phyloP scores from a whole-genome alignment of 805 yeast genomes.

The Wickerhamiella azymoides region DNA sequence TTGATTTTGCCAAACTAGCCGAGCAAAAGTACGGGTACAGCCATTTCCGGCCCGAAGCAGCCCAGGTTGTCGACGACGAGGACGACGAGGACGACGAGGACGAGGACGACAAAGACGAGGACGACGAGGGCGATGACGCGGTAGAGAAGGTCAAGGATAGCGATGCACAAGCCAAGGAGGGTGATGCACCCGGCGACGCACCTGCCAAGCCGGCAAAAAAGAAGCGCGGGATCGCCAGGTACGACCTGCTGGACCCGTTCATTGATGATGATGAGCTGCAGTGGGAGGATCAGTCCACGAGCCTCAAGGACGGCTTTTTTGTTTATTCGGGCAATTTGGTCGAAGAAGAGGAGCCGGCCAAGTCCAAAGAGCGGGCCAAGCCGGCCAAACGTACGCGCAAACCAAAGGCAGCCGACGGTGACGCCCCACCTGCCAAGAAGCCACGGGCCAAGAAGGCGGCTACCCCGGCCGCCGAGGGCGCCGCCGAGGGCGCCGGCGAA shows the following conservation, averaged over 20 bases:
- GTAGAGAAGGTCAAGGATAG: slow-evolving; percentile 26
- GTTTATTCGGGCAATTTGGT: slow-evolving; percentile 87
- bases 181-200: too few relatives aligned
- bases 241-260: slow-evolving; percentile 87
- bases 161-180: slow-evolving; percentile 26
- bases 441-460: background rate
- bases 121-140: slow-evolving; percentile 35
- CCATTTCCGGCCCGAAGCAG: slow-evolving; percentile 51
- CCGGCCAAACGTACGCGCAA: slow-evolving; percentile 11
- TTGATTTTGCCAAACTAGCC: slow-evolving; percentile 34
- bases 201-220: too few relatives aligned
- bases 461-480: background rate
- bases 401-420: slow-evolving; percentile 6
- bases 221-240: slow-evolving; percentile 21
- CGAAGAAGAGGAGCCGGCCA: slow-evolving; percentile 23
- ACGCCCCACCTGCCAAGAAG: slow-evolving; percentile 7
- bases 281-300: slow-evolving; percentile 87
- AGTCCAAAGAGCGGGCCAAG: slow-evolving; percentile 16
- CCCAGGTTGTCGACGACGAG: slow-evolving; percentile 38
- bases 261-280: slow-evolving; percentile 87
- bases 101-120: slow-evolving; percentile 25
- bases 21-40: slow-evolving; percentile 80
- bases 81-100: slow-evolving; percentile 35
- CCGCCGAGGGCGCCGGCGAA: too few relatives aligned
- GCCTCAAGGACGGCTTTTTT: slow-evolving; percentile 78